A percentile compares a stretch with the other conserved stretches of the same genome.
These are phyloP conservation scores for Dalbergia oliveri DNA, from an alignment of 306 rosid genomes.

Conservation along the genomic window DNA sequence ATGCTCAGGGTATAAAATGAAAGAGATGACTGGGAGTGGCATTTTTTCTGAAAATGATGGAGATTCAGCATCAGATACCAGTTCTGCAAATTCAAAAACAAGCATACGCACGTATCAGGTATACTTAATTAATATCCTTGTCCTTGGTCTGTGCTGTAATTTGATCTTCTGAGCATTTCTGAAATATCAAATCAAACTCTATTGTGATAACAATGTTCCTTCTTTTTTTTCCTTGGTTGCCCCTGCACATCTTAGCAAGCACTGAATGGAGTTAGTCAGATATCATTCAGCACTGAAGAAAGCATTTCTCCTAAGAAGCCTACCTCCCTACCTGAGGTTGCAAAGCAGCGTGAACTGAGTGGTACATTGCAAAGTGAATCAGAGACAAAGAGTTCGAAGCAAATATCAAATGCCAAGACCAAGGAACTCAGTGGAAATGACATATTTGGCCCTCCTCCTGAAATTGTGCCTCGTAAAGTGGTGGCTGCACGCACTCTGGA, in stretches of 20 bases:
- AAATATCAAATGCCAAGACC: slow-evolving; percentile 74
- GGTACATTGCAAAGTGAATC: slow-evolving; percentile 80
- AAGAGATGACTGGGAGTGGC: slow-evolving; percentile 87
- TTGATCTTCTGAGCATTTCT: background rate
- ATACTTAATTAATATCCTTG: slow-evolving; percentile 29
- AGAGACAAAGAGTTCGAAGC: slow-evolving; percentile 71
- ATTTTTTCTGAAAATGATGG: slow-evolving; percentile 67
- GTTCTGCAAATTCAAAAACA: slow-evolving; percentile 58
- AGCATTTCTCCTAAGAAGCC: slow-evolving; percentile 82
- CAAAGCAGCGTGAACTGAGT: slow-evolving; percentile 94
- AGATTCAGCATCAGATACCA: slow-evolving; percentile 60
- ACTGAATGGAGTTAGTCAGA: slow-evolving; percentile 85
- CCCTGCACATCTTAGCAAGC: slow-evolving; percentile 63
- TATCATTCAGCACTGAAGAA: slow-evolving; percentile 85
- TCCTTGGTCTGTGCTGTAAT: background rate
- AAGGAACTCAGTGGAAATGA: slow-evolving; percentile 92
- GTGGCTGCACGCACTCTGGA: slow-evolving; percentile 66
- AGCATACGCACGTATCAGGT: slow-evolving; percentile 79
- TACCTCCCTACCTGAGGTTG: slow-evolving; percentile 81
- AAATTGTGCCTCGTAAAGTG: slow-evolving; percentile 67
- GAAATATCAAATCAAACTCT: slow-evolving; percentile 9
- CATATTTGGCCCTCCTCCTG: slow-evolving; percentile 93
- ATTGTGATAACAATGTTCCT: slow-evolving; percentile 7
- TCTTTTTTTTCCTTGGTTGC: slow-evolving; percentile 12
- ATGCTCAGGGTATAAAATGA: slow-evolving; percentile 88